Evolutionary conservation across 805 yeast species (phyloP).

Genomic region (Isabelozyma rhagii): DNA sequence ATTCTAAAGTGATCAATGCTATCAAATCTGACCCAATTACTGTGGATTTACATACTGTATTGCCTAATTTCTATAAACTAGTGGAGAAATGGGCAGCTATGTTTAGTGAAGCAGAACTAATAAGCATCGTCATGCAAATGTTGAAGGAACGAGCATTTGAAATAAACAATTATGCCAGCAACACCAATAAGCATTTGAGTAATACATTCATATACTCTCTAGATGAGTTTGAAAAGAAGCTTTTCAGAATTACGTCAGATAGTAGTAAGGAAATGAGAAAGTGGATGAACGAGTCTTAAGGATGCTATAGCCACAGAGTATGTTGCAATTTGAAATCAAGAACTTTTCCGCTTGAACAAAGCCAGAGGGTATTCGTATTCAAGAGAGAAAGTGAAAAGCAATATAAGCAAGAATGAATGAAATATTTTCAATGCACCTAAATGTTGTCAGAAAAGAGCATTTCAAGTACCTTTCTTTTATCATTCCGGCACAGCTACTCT

Average conservation of each 20-base stretch:
- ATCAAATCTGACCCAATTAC: constrained; percentile 67
- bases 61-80: constrained; percentile 65
- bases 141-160: constrained; percentile 63
- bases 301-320: neutral
- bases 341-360: no score
- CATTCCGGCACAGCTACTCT: no score
- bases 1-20: constrained; percentile 69
- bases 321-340: no score
- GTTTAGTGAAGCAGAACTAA: constrained; percentile 63
- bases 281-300: constrained; percentile 27
- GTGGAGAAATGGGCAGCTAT: constrained; percentile 76
- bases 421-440: no score
- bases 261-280: constrained; percentile 37
- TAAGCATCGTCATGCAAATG: constrained; percentile 47
- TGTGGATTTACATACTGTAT: constrained; percentile 64
- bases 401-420: no score
- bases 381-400: no score
- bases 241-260: constrained; percentile 54
- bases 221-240: constrained; percentile 71
- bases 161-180: constrained; percentile 67
- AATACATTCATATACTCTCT: constrained; percentile 57
- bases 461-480: no score
- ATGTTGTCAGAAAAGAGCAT: no score
- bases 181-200: constrained; percentile 46
- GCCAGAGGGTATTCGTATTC: no score